phyloP scores from a whole-genome alignment of 176 grass and related monocot genomes.

The Carex pumila region DNA sequence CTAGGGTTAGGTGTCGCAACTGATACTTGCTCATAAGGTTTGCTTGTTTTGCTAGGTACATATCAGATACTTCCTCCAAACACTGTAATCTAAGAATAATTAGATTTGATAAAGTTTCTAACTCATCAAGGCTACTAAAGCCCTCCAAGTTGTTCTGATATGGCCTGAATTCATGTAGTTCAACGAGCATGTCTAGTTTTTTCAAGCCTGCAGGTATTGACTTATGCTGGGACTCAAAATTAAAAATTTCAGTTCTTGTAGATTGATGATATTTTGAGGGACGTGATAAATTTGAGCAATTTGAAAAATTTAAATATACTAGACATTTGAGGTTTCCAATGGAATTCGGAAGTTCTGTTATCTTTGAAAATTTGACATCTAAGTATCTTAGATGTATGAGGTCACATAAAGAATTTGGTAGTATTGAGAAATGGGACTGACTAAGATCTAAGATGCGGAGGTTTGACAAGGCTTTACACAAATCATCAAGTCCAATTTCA shows the following conservation, averaged over 20 bases:
- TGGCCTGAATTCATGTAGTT: too few species aligned
- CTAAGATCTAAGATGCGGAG: background rate
- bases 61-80: background rate
- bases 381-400: background rate
- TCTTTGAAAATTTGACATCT: background rate
- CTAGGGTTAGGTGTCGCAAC: background rate
- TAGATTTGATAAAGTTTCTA: background rate
- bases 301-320: background rate
- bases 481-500: background rate
- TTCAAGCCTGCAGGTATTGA: background rate
- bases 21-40: background rate
- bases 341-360: background rate
- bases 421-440: background rate
- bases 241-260: background rate
- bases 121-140: too few species aligned
- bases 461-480: background rate
- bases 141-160: too few species aligned
- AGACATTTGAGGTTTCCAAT: background rate
- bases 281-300: background rate
- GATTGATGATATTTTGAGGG: background rate
- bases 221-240: background rate
- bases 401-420: background rate
- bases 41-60: background rate
- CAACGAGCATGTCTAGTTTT: too few species aligned
- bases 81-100: background rate